These are phyloP conservation scores for Metrosideros polymorpha DNA, from an alignment of 441 rosid genomes.

Conservation along the genomic window DNA sequence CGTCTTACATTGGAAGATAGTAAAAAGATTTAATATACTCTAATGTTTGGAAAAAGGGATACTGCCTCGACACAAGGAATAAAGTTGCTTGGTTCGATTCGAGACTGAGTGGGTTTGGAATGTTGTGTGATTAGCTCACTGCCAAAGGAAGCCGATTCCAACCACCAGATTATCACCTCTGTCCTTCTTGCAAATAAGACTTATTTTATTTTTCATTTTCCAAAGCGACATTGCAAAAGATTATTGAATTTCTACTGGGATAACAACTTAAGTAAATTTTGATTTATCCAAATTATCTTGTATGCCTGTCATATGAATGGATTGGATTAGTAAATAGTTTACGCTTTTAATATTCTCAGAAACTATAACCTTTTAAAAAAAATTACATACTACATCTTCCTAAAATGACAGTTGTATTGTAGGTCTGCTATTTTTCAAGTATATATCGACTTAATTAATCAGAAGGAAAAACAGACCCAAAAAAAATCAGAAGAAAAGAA, in stretches of 20 bases:
- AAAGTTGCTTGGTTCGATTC: background rate
- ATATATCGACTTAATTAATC: background rate
- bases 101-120: background rate
- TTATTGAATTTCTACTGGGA: background rate
- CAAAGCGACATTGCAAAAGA: background rate
- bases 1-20: background rate
- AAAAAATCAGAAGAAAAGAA: background rate
- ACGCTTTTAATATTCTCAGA: background rate
- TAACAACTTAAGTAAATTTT: background rate
- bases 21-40: background rate
- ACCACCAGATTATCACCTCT: background rate
- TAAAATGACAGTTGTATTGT: background rate
- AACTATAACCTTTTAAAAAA: background rate
- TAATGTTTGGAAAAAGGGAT: background rate
- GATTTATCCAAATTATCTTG: background rate
- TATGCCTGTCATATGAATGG: background rate
- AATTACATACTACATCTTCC: background rate
- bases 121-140: background rate
- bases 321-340: background rate
- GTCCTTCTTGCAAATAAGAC: background rate
- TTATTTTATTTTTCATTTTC: background rate
- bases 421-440: background rate
- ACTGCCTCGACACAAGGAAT: background rate
- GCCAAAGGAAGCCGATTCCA: background rate
- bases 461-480: too few species aligned